These are phyloP conservation scores for Pyrus hybrid DNA, from an alignment of 331 rosid species.

Conservation along the genomic window DNA sequence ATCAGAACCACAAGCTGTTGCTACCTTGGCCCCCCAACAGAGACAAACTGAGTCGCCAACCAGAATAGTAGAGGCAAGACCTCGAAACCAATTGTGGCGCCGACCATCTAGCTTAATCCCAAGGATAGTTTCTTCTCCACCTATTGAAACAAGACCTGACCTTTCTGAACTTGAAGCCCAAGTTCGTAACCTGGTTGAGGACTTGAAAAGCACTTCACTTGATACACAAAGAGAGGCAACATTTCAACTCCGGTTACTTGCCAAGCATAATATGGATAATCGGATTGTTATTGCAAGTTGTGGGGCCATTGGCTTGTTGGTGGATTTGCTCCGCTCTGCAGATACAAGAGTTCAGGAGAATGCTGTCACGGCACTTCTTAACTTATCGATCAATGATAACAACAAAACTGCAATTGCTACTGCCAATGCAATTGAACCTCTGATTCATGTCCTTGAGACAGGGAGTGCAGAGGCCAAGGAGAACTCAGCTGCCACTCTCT, in stretches of 20 bases:
- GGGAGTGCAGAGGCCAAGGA: constrained; percentile 97
- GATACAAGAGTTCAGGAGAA: constrained; percentile 74
- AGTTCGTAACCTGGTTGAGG: constrained; percentile 65
- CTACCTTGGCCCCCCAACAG: constrained; percentile 28
- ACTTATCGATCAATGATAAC: constrained; percentile 81
- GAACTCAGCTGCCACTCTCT: constrained; percentile 97
- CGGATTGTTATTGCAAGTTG: constrained; percentile 81
- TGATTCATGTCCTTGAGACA: constrained; percentile 72
- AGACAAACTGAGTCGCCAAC: constrained; percentile 49
- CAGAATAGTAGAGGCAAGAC: constrained; percentile 47
- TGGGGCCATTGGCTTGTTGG: constrained; percentile 74
- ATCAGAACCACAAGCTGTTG: constrained; percentile 48
- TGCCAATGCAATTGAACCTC: constrained; percentile 81
- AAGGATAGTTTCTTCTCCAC: constrained; percentile 54
- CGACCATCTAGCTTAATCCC: constrained; percentile 72
- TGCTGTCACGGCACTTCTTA: constrained; percentile 93
- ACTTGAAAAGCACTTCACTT: constrained; percentile 51
- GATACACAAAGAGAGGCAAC: constrained; percentile 79
- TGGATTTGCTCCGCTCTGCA: constrained; percentile 51
- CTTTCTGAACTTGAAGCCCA: constrained; percentile 67
- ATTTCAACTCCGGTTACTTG: constrained; percentile 65
- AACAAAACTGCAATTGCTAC: constrained; percentile 71
- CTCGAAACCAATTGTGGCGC: constrained; percentile 74
- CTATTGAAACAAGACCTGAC: constrained; percentile 55
- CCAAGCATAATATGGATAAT: constrained; percentile 79